These are phyloP conservation scores for Dictyostelium intermedium DNA, from an alignment of 78 protist species.

Conservation along the genomic window DNA sequence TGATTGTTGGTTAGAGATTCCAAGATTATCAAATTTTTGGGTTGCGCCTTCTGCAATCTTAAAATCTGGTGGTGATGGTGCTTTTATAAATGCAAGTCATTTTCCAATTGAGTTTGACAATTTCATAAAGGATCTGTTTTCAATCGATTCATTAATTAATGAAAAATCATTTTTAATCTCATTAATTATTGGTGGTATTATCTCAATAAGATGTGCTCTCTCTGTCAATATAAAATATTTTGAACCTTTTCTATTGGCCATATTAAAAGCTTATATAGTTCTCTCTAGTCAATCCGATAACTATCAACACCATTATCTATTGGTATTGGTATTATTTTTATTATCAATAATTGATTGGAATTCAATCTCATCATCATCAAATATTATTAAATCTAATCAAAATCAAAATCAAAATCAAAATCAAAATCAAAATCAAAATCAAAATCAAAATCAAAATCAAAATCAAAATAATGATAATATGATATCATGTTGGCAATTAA, in stretches of 20 bases:
- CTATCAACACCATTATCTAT: constrained; percentile 61
- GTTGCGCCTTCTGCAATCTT: background rate
- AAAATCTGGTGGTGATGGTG: background rate
- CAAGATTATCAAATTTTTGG: constrained; percentile 38
- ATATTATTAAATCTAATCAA: background rate
- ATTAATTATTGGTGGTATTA: background rate
- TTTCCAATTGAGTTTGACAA: background rate
- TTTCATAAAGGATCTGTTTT: background rate
- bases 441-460: background rate
- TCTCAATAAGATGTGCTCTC: constrained; percentile 14
- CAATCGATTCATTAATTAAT: background rate
- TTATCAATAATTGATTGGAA: constrained; percentile 2
- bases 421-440: background rate
- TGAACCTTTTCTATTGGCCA: constrained; percentile 15
- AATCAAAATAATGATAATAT: background rate
- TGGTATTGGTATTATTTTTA: constrained; percentile 6
- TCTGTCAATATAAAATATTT: background rate
- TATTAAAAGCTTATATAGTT: constrained; percentile 17
- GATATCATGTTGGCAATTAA: constrained; percentile 20
- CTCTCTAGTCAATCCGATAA: constrained; percentile 45
- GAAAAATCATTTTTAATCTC: background rate
- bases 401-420: background rate
- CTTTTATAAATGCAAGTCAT: constrained; percentile 8
- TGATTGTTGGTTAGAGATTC: constrained; percentile 60
- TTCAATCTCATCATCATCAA: background rate